A percentile compares a stretch with the other conserved stretches of the same genome.
Evolutionary conservation across 1,139 yeast species (phyloP).

Genomic region (Yamadazyma kanchanaburiensis): DNA sequence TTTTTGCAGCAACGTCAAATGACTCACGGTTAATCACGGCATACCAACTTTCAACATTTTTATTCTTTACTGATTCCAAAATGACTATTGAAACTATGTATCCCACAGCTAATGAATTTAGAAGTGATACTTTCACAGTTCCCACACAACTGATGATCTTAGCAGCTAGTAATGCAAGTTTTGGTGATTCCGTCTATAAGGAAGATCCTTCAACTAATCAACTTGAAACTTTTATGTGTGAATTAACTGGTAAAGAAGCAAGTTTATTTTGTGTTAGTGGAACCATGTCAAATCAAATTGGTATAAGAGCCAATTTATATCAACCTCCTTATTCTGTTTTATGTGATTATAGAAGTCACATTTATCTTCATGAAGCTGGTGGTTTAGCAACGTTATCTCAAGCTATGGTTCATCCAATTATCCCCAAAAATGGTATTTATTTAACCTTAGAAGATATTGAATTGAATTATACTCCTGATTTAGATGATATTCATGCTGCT

Average conservation of each 20-base stretch:
- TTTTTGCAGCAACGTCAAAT: no score
- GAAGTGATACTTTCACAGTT: slow-evolving; percentile 48
- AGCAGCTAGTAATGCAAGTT: slow-evolving; percentile 24
- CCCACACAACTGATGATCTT: slow-evolving; percentile 39
- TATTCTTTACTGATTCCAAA: background rate
- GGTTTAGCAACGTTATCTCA: slow-evolving; percentile 45
- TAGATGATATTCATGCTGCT: slow-evolving; percentile 84
- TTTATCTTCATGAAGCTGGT: slow-evolving; percentile 42
- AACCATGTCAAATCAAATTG: slow-evolving; percentile 46
- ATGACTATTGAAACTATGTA: slow-evolving; percentile 7
- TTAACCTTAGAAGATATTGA: slow-evolving; percentile 37
- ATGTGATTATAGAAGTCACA: slow-evolving; percentile 41
- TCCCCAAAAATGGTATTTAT: slow-evolving; percentile 35
- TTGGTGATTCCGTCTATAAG: slow-evolving; percentile 45
- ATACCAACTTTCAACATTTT: background rate
- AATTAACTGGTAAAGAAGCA: slow-evolving; percentile 39
- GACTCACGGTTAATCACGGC: no score
- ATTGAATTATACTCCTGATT: slow-evolving; percentile 45
- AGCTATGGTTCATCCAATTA: slow-evolving; percentile 42
- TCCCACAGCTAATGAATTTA: slow-evolving; percentile 34
- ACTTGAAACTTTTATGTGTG: slow-evolving; percentile 34
- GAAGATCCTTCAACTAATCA: slow-evolving; percentile 36
- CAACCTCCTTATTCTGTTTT: slow-evolving; percentile 46
- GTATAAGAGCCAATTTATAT: slow-evolving; percentile 33
- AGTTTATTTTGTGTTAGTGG: slow-evolving; percentile 45